Conservation (phyloP, 2,329 filamentous ascomycete species). For the Gaeumannomyces sp. region DNA sequence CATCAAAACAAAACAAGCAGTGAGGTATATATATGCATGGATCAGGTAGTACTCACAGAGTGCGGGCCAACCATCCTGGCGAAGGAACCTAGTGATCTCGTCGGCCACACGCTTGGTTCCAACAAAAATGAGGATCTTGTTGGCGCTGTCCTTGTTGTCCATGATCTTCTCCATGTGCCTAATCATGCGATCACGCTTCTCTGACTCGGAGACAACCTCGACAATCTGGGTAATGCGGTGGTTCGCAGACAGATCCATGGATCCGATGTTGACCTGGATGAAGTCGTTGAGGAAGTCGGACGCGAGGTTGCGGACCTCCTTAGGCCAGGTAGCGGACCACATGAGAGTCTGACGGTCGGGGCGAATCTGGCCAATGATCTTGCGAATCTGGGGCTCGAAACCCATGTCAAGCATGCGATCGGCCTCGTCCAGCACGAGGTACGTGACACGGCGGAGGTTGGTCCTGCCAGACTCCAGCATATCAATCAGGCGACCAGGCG, state of each 20-base stretch:
- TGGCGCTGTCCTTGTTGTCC: conserved; percentile 87
- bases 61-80: conserved; percentile 96
- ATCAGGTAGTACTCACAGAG: conserved; percentile 64
- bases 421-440: conserved; percentile 96
- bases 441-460: conserved; percentile 95
- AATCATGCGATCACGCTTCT: conserved; percentile 96
- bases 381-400: conserved; percentile 99
- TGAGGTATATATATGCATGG: conserved; percentile 26
- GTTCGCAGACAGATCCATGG: conserved; percentile 92
- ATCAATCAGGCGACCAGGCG: conserved; percentile 93
- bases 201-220: conserved; percentile 90
- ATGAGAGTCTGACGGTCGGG: conserved; percentile 98
- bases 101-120: conserved; percentile 93
- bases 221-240: conserved; percentile 97
- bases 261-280: conserved; percentile 98
- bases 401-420: conserved; percentile 99
- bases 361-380: conserved; percentile 95
- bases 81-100: conserved; percentile 94
- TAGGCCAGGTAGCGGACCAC: conserved; percentile 99
- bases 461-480: conserved; percentile 98
- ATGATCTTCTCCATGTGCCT: conserved; percentile 97
- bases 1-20: conserved; percentile 17
- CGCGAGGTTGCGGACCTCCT: conserved; percentile 91
- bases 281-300: conserved; percentile 89
- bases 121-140: conserved; percentile 95